Conservation (phyloP, 1,284 basidiomycete genomes). For the Apiotrichum gamsii region DNA sequence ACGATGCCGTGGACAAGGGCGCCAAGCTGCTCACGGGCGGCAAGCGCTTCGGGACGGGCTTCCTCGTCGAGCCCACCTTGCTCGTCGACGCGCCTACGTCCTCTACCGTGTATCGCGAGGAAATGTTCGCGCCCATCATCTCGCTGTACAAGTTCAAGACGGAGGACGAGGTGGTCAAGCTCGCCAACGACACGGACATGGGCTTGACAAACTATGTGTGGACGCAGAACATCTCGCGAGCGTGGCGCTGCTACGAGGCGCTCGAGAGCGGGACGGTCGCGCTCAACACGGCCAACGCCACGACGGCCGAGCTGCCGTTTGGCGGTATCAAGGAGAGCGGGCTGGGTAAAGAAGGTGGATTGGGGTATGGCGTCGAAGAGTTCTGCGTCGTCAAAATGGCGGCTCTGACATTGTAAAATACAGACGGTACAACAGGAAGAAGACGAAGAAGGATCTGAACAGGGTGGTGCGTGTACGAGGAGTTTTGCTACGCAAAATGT, state of each 20-base stretch:
- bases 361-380: conserved; percentile 19
- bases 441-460: too few relatives aligned
- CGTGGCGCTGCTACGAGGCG: conserved; percentile 88
- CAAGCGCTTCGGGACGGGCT: conserved; percentile 50
- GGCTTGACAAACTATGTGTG: conserved; percentile 90
- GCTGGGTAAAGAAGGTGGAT: conserved; percentile 23
- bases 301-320: conserved; percentile 73
- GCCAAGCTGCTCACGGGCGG: conserved; percentile 83
- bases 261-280: conserved; percentile 84
- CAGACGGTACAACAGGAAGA: too few relatives aligned
- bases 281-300: conserved; percentile 69
- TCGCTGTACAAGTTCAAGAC: conserved; percentile 67
- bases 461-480: too few relatives aligned
- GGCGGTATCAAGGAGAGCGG: conserved; percentile 57
- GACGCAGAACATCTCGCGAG: conserved; percentile 74
- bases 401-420: conserved; percentile 10
- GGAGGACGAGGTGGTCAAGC: conserved; percentile 77
- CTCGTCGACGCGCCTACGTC: conserved; percentile 68
- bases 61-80: conserved; percentile 78
- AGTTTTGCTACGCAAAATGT: too few relatives aligned
- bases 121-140: conserved; percentile 71
- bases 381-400: conserved; percentile 16
- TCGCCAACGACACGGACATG: conserved; percentile 73
- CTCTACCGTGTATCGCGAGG: conserved; percentile 61
- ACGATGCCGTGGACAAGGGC: conserved; percentile 70